These are phyloP conservation scores for Scenedesmus sp. DNA, from an alignment of 163 green algal species.

Conservation along the genomic window DNA sequence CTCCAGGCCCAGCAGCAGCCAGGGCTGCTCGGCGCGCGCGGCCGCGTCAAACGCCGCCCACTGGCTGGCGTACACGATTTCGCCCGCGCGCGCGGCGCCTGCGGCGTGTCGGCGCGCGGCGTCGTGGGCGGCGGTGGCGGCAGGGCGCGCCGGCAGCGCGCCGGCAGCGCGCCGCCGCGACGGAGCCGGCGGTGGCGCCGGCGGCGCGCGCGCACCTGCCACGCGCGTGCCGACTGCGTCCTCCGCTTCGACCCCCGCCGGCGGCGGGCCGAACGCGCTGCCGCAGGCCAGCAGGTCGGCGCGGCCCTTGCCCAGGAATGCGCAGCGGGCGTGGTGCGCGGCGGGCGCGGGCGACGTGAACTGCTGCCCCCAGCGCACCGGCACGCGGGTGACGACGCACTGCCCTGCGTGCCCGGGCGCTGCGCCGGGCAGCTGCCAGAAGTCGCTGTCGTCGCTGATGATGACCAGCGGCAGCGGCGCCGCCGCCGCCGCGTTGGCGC, in stretches of 20 bases:
- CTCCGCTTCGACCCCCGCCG: neutral
- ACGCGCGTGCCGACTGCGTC: slow-evolving; percentile 17
- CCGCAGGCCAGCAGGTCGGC: slow-evolving; percentile 1
- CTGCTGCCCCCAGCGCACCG: neutral
- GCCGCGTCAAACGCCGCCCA: slow-evolving; percentile 32
- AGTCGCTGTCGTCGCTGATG: slow-evolving; percentile 24
- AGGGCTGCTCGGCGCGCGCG: slow-evolving; percentile 7
- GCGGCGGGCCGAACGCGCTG: slow-evolving; percentile 5
- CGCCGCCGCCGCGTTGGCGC: neutral
- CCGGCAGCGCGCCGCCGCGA: too few relatives aligned
- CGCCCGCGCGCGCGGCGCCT: too few relatives aligned
- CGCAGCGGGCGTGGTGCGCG: neutral
- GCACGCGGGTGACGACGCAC: neutral
- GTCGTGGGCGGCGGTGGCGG: too few relatives aligned
- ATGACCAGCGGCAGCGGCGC: neutral
- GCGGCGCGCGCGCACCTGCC: neutral
- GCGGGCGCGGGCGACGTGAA: neutral
- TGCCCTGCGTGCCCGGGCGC: neutral
- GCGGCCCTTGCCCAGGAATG: slow-evolving; percentile 22
- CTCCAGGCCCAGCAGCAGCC: neutral
- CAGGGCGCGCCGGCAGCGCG: too few relatives aligned
- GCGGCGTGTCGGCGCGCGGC: too few relatives aligned
- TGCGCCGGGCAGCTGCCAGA: slow-evolving; percentile 19
- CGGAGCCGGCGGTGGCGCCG: too few relatives aligned
- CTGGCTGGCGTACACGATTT: neutral